Evolutionary conservation across 1,139 yeast genomes (phyloP), one percentile per base, ranked within the genome.

Genomic region (Ogataea hybrid): DNA sequence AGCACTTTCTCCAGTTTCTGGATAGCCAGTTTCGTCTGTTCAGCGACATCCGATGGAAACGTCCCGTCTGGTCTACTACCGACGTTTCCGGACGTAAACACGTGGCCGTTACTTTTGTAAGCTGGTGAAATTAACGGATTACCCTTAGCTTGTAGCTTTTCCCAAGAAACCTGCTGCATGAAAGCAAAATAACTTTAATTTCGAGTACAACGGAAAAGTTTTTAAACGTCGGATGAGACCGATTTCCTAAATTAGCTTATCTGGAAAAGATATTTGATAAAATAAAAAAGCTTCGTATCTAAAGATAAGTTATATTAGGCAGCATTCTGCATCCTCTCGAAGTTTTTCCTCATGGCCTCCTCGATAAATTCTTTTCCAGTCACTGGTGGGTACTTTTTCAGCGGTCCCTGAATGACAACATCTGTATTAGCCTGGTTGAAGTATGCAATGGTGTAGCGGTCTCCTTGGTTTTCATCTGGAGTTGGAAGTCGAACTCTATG

Each of bases 1-100:
- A 78, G 62, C 4, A 73, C 71, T 4, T 64, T 65, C 44, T 69
- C 64, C 43, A 78, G 64, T 53, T 71, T 72, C 25, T 61, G 57
- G 42, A 73, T 67, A 15, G 77, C 77, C 44, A 61, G 52, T 46
- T 61, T 62, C 7, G 77, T 68, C 57, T 75, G 81, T 28, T 60
- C 64, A 29, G 58, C 71, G 28, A 71, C 61, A 3, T 71, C 72
- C 38, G 53, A 54, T n/a, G 64, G 61, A 44, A 67, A 68, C 7
- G 53, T 46, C 35, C 77, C 77, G 25, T 49, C 50, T 25, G 62
- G 61, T 44, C 62, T 65, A 10, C 52, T 47, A 31, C 73, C 73
- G 21, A 60, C 59, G 42, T 60, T 61, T 25, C 74, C 74, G 7
- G 50, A 46, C 8, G 78, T 70, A 62, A 70, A 74, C 32, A 75